Conservation (phyloP, 192 early-diverging fungal genomes). For the Polychytrium aggregatum region DNA sequence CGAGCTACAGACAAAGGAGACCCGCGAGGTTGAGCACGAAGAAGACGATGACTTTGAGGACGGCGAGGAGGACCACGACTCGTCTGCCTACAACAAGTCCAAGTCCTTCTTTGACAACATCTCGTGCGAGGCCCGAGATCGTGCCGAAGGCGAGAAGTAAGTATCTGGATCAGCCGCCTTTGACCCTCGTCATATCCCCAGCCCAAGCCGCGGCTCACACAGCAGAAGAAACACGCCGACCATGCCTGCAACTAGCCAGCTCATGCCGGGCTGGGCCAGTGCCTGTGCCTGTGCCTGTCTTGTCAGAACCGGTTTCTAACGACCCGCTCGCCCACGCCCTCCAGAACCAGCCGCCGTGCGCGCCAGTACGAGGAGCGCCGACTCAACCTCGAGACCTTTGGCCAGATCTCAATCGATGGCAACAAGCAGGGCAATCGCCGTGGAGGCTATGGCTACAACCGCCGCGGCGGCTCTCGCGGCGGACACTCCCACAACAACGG, state of each 20-base stretch:
- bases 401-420: constrained; percentile 42
- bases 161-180: neutral
- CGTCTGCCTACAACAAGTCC: constrained; percentile 53
- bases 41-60: no score
- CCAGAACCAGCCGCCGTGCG: constrained; percentile 43
- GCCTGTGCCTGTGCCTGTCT: neutral
- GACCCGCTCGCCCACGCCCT: no score
- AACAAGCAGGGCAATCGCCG: constrained; percentile 7
- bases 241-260: neutral
- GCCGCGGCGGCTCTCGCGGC: constrained; percentile 12
- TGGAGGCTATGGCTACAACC: constrained; percentile 12
- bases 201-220: neutral
- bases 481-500: no score
- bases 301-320: constrained; percentile 1
- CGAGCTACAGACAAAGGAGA: no score
- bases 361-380: constrained; percentile 76
- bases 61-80: constrained; percentile 14
- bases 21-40: constrained; percentile 46
- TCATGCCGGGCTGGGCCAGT: neutral
- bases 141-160: constrained; percentile 51
- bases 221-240: neutral
- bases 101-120: constrained; percentile 99
- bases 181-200: neutral
- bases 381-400: constrained; percentile 96
- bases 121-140: constrained; percentile 89